phyloP scores from a whole-genome alignment of 1,139 yeast species.

The Spencermartinsiella ligniputridi region DNA sequence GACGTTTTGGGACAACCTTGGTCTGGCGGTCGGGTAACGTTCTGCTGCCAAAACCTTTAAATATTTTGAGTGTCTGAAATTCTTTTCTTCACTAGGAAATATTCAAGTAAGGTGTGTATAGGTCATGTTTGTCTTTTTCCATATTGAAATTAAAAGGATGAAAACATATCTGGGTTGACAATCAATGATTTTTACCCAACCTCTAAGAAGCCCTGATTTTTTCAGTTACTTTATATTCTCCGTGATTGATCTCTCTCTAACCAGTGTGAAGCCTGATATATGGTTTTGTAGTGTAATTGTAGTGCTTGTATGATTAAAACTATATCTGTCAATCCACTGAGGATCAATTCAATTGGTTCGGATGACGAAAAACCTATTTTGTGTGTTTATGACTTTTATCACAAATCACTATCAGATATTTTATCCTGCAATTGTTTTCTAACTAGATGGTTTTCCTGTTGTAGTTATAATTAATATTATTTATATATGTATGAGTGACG shows the following conservation, averaged over 20 bases:
- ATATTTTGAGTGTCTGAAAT: background rate
- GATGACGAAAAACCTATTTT: constrained; percentile 2
- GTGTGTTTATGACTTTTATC: constrained; percentile 1
- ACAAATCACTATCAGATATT: too few relatives aligned
- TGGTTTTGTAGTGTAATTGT: background rate
- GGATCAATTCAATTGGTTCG: background rate
- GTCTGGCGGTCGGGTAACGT: background rate
- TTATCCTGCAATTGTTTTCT: too few relatives aligned
- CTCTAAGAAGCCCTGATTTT: constrained; percentile 32
- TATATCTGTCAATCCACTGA: constrained; percentile 35
- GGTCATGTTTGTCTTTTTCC: too few relatives aligned
- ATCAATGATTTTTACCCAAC: constrained; percentile 20
- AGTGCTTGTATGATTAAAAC: constrained; percentile 22
- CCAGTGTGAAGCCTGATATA: background rate
- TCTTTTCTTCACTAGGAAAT: background rate
- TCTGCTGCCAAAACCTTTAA: background rate
- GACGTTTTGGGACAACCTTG: background rate
- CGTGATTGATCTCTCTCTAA: too few relatives aligned
- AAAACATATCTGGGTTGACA: constrained; percentile 17
- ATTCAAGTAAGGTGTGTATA: constrained; percentile 3
- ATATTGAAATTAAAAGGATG: constrained; percentile 11
- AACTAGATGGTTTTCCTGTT: too few relatives aligned
- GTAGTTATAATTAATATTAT: too few relatives aligned
- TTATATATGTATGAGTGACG: background rate
- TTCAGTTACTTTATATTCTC: too few relatives aligned